These are phyloP conservation scores for Echites panduratus DNA, from an alignment of 257 asterid genomes.

Conservation along the genomic window DNA sequence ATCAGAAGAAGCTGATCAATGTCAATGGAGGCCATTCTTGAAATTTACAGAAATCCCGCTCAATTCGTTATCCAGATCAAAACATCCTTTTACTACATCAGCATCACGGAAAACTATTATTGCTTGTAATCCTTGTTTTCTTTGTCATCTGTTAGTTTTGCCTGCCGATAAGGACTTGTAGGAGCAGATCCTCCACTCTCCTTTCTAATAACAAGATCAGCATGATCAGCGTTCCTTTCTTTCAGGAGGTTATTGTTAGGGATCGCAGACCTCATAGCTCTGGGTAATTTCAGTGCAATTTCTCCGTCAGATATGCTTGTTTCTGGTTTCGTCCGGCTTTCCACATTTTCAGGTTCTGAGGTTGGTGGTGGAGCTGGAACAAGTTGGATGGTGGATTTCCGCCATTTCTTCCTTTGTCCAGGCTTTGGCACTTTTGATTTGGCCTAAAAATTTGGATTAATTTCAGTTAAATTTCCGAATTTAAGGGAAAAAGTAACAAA, in stretches of 20 bases:
- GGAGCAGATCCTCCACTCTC: slow-evolving; percentile 31
- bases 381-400: slow-evolving; percentile 67
- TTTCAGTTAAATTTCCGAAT: neutral
- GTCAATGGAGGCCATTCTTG: slow-evolving; percentile 5
- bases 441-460: slow-evolving; percentile 35
- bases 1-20: slow-evolving; percentile 16
- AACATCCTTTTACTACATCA: neutral
- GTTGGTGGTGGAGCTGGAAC: slow-evolving; percentile 57
- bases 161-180: slow-evolving; percentile 36
- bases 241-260: slow-evolving; percentile 49
- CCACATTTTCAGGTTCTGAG: slow-evolving; percentile 29
- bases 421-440: slow-evolving; percentile 55
- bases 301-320: slow-evolving; percentile 27
- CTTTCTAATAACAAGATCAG: slow-evolving; percentile 25
- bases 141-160: slow-evolving; percentile 41
- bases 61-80: neutral
- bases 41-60: slow-evolving; percentile 4
- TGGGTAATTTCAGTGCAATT: slow-evolving; percentile 59
- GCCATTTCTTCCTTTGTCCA: slow-evolving; percentile 66
- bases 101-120: neutral
- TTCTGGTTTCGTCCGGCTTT: slow-evolving; percentile 39
- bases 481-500: no score
- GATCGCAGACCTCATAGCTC: slow-evolving; percentile 57
- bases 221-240: slow-evolving; percentile 55
- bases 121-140: slow-evolving; percentile 44